A percentile compares a stretch with the other conserved stretches of the same genome.
phyloP scores from a whole-genome alignment of 805 yeast genomes.

The Zygoascus flipseniorum region DNA sequence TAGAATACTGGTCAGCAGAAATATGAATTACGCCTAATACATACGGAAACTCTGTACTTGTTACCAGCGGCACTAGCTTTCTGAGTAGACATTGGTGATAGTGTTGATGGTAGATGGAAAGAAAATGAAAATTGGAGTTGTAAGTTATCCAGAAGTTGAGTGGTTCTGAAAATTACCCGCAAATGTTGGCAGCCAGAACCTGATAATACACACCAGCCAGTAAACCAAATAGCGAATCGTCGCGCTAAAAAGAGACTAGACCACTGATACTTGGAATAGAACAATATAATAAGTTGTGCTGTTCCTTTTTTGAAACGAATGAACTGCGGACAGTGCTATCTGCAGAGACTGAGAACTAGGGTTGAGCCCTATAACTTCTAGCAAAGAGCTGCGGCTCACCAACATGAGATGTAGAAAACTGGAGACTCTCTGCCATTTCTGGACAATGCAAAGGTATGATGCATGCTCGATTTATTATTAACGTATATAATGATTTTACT shows the following conservation, averaged over 20 bases:
- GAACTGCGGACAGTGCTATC: too few relatives aligned
- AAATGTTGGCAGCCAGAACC: neutral
- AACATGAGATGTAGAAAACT: neutral
- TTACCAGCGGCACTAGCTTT: slow-evolving; percentile 89
- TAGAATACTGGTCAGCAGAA: neutral
- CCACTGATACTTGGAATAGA: too few relatives aligned
- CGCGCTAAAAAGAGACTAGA: too few relatives aligned
- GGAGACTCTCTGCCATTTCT: neutral
- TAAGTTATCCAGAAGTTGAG: slow-evolving; percentile 1
- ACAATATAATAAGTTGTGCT: too few relatives aligned
- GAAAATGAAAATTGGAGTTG: slow-evolving; percentile 2
- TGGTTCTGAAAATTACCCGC: slow-evolving; percentile 6
- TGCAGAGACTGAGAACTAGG: too few relatives aligned
- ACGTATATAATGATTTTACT: neutral
- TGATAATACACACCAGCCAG: too few relatives aligned
- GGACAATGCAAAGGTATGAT: neutral
- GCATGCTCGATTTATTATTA: neutral
- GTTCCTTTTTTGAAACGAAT: too few relatives aligned
- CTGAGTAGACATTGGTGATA: slow-evolving; percentile 14
- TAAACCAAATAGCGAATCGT: too few relatives aligned
- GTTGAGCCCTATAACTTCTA: neutral
- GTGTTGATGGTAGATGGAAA: neutral
- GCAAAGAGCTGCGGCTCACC: neutral
- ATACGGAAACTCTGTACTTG: slow-evolving; percentile 98
- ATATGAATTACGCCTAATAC: slow-evolving; percentile 31